phyloP scores from a whole-genome alignment of 352 stramenopile species.

The Phytophthora capsici region DNA sequence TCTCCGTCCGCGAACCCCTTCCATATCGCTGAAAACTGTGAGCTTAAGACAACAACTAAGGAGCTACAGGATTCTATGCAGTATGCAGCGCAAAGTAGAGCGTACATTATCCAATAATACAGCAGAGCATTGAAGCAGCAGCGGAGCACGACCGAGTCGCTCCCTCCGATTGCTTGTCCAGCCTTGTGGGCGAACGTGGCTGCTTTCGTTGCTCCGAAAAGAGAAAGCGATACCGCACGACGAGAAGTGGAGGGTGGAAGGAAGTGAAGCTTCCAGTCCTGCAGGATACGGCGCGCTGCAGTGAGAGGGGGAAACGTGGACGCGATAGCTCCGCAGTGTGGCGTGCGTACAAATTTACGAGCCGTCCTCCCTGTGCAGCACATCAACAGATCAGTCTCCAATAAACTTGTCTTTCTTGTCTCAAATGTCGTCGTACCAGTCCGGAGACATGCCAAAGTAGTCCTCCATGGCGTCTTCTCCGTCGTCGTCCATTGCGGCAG shows the following conservation, averaged over 20 bases:
- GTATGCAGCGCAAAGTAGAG: conserved; percentile 38
- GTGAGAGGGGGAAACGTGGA: conserved; percentile 12
- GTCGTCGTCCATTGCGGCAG: conserved; percentile 72
- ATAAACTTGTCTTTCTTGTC: neutral
- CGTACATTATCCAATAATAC: conserved; percentile 48
- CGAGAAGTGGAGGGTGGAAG: conserved; percentile 18
- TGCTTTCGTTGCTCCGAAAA: conserved; percentile 23
- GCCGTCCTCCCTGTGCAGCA: conserved; percentile 55
- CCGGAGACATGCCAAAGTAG: conserved; percentile 87
- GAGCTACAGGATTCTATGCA: conserved; percentile 9
- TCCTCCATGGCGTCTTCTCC: conserved; percentile 80
- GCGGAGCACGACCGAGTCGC: conserved; percentile 25
- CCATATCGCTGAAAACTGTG: conserved; percentile 55
- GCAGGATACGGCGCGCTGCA: conserved; percentile 35
- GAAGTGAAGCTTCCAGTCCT: conserved; percentile 20
- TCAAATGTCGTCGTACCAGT: conserved; percentile 61
- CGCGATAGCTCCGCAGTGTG: conserved; percentile 13
- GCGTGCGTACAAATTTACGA: conserved; percentile 43
- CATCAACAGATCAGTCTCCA: conserved; percentile 10
- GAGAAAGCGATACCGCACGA: conserved; percentile 31
- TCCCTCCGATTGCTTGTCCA: conserved; percentile 28
- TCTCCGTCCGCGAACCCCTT: conserved; percentile 55
- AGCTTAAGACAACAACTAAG: too few relatives aligned
- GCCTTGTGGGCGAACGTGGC: conserved; percentile 17
- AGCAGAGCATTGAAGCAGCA: conserved; percentile 34